These are phyloP conservation scores for Tolypocladium guangdongense DNA, from an alignment of 2,329 filamentous ascomycete genomes.

Conservation along the genomic window DNA sequence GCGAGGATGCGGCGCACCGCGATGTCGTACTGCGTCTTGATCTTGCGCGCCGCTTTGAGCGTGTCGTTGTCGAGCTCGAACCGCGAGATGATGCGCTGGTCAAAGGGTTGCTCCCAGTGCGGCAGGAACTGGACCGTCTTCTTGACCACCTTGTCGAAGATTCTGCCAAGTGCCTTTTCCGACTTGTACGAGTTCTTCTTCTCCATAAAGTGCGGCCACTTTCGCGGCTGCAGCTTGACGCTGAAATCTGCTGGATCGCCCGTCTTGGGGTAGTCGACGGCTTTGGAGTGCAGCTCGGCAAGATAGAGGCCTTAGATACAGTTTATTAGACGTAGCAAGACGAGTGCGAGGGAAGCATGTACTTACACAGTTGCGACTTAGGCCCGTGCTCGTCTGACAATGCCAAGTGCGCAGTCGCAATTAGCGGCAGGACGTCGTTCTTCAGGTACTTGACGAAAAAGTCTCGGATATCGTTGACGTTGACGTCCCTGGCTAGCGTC, in stretches of 20 bases:
- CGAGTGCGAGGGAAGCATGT: neutral
- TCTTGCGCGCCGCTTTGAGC: slow-evolving; percentile 45
- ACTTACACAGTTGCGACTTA: slow-evolving; percentile 54
- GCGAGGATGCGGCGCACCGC: slow-evolving; percentile 70
- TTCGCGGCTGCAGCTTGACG: slow-evolving; percentile 43
- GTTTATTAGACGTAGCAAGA: slow-evolving; percentile 1
- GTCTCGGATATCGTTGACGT: slow-evolving; percentile 59
- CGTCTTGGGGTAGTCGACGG: slow-evolving; percentile 91
- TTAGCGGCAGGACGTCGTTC: slow-evolving; percentile 68
- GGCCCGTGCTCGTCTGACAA: slow-evolving; percentile 63
- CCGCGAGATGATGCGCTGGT: slow-evolving; percentile 57
- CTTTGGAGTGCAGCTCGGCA: slow-evolving; percentile 73
- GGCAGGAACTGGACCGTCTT: slow-evolving; percentile 57
- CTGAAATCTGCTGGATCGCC: slow-evolving; percentile 65
- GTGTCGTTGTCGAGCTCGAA: slow-evolving; percentile 44
- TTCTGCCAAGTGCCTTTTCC: slow-evolving; percentile 58
- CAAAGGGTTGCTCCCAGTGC: slow-evolving; percentile 62
- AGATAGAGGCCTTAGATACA: slow-evolving; percentile 49
- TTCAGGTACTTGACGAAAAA: slow-evolving; percentile 95
- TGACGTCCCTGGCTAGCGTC: slow-evolving; percentile 50
- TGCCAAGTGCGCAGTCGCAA: slow-evolving; percentile 74
- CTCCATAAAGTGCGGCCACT: slow-evolving; percentile 85
- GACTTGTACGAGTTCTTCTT: slow-evolving; percentile 57
- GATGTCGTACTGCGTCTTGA: slow-evolving; percentile 73
- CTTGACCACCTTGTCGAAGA: slow-evolving; percentile 63